A percentile compares a stretch with the other conserved stretches of the same genome.
These are phyloP conservation scores for Cladosporium sp. DNA, from an alignment of 2,329 filamentous ascomycete genomes.

Conservation along the genomic window DNA sequence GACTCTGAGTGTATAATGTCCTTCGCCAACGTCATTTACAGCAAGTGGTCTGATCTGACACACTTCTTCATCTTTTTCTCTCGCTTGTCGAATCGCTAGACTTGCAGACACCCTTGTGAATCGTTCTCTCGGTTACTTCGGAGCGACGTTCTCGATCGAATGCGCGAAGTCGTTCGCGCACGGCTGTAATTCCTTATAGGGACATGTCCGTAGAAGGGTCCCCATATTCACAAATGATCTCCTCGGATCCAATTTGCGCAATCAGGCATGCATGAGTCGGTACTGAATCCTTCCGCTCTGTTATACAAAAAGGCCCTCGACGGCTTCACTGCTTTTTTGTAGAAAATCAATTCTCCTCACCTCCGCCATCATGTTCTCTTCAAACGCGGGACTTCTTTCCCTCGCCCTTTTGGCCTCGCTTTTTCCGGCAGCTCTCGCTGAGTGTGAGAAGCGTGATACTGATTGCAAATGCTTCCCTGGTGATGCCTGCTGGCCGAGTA, in stretches of 20 bases:
- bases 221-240: constrained; percentile 7
- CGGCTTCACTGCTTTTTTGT: background rate
- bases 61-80: background rate
- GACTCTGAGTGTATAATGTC: background rate
- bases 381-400: background rate
- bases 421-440: background rate
- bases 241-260: background rate
- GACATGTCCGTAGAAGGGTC: constrained; percentile 8
- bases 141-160: constrained; percentile 4
- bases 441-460: background rate
- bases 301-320: background rate
- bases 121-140: background rate
- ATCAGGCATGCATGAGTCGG: constrained; percentile 3
- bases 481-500: constrained; percentile 55
- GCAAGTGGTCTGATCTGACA: background rate
- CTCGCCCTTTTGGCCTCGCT: constrained; percentile 9
- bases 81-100: background rate
- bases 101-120: background rate
- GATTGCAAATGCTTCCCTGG: constrained; percentile 53
- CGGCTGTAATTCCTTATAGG: constrained; percentile 12
- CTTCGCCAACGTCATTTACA: background rate
- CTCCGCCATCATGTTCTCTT: background rate
- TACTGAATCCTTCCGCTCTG: background rate
- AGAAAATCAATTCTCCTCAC: background rate
- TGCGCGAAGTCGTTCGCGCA: background rate